Conservation (phyloP, 768 basidiomycete species). For the Myochromella boudieri region DNA sequence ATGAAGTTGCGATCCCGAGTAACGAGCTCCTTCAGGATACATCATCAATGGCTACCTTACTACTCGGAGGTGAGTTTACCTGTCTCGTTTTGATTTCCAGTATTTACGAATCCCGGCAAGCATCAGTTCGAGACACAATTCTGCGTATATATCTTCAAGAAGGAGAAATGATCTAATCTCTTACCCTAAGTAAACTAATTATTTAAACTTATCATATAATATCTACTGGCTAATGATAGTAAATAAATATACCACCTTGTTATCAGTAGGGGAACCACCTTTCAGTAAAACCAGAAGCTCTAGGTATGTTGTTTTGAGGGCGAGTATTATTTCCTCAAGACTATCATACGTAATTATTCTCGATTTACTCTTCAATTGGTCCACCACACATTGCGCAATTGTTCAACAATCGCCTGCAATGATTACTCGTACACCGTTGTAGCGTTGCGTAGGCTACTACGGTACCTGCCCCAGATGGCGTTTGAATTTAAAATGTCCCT, state of each 20-base stretch:
- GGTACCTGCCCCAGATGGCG: too few relatives aligned
- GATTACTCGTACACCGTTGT: too few relatives aligned
- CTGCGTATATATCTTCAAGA: conserved; percentile 38
- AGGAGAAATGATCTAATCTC: conserved; percentile 21
- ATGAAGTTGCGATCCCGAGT: not conserved
- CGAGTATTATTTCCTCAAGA: too few relatives aligned
- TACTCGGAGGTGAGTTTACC: conserved; percentile 28
- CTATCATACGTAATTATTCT: too few relatives aligned
- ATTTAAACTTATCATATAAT: conserved; percentile 4
- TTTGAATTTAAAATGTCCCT: conserved; percentile 3
- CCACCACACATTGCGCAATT: too few relatives aligned
- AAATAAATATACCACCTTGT: too few relatives aligned
- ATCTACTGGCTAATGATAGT: not conserved
- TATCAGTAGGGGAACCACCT: too few relatives aligned
- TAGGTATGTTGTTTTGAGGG: too few relatives aligned
- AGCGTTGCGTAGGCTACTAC: too few relatives aligned
- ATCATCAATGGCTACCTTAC: conserved; percentile 37
- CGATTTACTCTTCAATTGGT: too few relatives aligned
- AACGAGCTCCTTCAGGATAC: conserved; percentile 31
- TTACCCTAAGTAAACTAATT: not conserved
- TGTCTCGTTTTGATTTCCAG: not conserved
- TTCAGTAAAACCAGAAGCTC: too few relatives aligned
- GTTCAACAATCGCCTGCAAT: too few relatives aligned
- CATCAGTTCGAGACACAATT: conserved; percentile 38
- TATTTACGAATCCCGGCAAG: not conserved